Conservation (phyloP, 306 rosid genomes). For the Begonia loranthoides region DNA sequence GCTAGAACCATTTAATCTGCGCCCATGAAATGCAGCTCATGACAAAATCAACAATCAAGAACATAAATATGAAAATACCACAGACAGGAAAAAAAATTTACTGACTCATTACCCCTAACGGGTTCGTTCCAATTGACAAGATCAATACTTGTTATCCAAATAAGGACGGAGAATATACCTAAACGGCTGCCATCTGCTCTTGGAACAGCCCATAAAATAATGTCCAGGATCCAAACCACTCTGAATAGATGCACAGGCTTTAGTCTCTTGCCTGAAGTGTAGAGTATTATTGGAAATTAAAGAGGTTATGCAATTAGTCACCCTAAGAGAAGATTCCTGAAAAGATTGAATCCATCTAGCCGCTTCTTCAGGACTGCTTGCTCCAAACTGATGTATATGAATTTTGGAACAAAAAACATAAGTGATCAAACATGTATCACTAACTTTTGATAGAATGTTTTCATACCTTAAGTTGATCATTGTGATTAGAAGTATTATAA, state of each 20-base stretch:
- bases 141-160: neutral
- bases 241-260: slow-evolving; percentile 17
- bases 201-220: slow-evolving; percentile 10
- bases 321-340: slow-evolving; percentile 66
- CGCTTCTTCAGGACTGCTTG: slow-evolving; percentile 85
- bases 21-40: neutral
- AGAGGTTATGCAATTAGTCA: slow-evolving; percentile 10
- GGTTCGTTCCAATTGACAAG: neutral
- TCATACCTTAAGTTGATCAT: slow-evolving; percentile 70
- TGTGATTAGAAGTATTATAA: slow-evolving; percentile 50
- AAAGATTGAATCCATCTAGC: slow-evolving; percentile 75
- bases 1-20: slow-evolving; percentile 49
- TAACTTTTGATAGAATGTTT: slow-evolving; percentile 1
- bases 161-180: slow-evolving; percentile 8
- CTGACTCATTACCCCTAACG: neutral
- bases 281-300: neutral
- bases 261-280: slow-evolving; percentile 1
- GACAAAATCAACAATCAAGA: neutral
- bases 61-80: neutral
- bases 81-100: neutral
- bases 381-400: slow-evolving; percentile 44
- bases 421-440: too few relatives aligned
- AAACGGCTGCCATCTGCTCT: slow-evolving; percentile 24
- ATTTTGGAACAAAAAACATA: neutral
- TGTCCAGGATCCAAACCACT: slow-evolving; percentile 14